Conservation (phyloP, 768 basidiomycete genomes). For the Tulasnella sp. region DNA sequence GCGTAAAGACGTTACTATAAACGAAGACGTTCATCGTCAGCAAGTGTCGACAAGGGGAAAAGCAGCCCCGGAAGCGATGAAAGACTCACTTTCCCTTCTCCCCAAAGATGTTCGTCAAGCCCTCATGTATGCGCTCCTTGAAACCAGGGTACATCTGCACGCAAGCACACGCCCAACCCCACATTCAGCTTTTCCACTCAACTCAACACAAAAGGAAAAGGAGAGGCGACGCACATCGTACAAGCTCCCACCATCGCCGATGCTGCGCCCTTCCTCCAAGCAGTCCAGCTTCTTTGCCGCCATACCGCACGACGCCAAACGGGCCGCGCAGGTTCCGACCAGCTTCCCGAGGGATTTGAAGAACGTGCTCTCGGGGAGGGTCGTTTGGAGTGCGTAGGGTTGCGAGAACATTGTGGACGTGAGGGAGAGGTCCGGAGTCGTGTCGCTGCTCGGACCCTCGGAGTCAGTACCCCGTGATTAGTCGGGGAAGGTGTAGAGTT, state of each 20-base stretch:
- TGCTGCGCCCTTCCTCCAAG: slow-evolving; percentile 77
- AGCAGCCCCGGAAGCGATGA: not conserved
- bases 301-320: slow-evolving; percentile 90
- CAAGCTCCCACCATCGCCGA: slow-evolving; percentile 88
- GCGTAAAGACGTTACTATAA: slow-evolving; percentile 54
- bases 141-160: slow-evolving; percentile 96
- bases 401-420: slow-evolving; percentile 95
- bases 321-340: slow-evolving; percentile 79
- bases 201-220: too few relatives aligned
- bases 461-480: too few relatives aligned
- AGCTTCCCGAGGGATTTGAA: slow-evolving; percentile 88
- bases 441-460: too few relatives aligned
- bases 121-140: slow-evolving; percentile 84
- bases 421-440: slow-evolving; percentile 93
- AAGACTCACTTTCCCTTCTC: slow-evolving; percentile 77
- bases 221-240: slow-evolving; percentile 77
- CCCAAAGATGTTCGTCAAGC: slow-evolving; percentile 88
- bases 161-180: not conserved
- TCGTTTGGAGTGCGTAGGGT: slow-evolving; percentile 95
- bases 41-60: too few relatives aligned
- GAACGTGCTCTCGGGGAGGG: slow-evolving; percentile 91
- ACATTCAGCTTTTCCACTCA: not conserved
- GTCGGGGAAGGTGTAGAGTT: too few relatives aligned
- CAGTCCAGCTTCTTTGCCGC: slow-evolving; percentile 92
- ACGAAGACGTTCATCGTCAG: too few relatives aligned